Percentiles rank a stretch among this genome's conserved stretches.
phyloP scores from a whole-genome alignment of 495 filamentous ascomycete species.

The Aspergillus ostianus region DNA sequence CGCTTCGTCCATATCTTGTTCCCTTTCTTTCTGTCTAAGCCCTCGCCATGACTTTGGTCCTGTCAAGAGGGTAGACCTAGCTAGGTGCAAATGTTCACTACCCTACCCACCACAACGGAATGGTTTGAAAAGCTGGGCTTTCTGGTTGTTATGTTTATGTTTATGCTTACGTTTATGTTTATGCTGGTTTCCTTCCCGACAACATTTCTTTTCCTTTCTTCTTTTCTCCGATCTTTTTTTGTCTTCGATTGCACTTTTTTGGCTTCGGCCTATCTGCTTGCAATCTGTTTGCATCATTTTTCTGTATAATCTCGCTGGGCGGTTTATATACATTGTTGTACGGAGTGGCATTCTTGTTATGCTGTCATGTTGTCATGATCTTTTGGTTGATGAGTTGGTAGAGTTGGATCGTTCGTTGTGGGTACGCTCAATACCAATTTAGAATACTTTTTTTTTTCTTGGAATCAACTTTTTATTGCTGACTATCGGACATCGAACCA shows the following conservation, averaged over 20 bases:
- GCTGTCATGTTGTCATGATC: not conserved
- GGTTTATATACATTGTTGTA: constrained; percentile 22
- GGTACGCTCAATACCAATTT: not conserved
- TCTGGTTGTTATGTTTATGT: constrained; percentile 3
- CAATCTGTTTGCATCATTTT: constrained; percentile 1
- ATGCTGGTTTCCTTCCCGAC: too few relatives aligned
- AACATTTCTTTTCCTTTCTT: too few relatives aligned
- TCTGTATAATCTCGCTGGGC: constrained; percentile 17
- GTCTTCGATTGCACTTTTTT: not conserved
- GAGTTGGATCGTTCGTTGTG: not conserved
- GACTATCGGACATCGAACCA: too few relatives aligned
- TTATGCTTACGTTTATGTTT: not conserved
- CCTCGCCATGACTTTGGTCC: not conserved
- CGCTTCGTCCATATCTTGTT: not conserved
- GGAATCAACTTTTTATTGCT: too few relatives aligned
- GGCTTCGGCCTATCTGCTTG: not conserved
- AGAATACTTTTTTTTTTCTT: not conserved
- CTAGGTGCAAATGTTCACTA: not conserved
- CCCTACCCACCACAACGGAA: constrained; percentile 2
- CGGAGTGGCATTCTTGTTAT: constrained; percentile 13
- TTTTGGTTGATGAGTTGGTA: not conserved
- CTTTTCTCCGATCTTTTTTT: not conserved
- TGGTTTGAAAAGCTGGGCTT: constrained; percentile 23
- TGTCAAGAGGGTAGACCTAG: not conserved
- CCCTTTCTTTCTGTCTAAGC: not conserved